Evolutionary conservation across 1,284 basidiomycete genomes (phyloP), one percentile per base, ranked within the genome.

Genomic region (Trichosporon asahii): DNA sequence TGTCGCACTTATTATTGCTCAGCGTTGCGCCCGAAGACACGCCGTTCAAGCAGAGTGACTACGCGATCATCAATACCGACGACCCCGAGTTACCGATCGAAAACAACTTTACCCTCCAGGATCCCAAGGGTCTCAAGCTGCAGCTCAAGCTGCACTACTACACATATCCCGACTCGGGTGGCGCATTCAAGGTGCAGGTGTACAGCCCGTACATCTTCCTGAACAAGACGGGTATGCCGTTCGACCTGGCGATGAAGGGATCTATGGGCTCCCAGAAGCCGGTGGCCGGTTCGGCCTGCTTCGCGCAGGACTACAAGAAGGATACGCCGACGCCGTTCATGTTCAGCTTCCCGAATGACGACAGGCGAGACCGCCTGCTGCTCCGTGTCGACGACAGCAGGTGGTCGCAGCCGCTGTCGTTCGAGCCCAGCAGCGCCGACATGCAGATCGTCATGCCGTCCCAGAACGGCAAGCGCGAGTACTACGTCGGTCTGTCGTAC

Each of bases 161-260:
- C 65, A 90, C 90, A 55, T 94, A 93, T 82, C 90, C 93, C 2
- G 89, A 98, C 71, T 93, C 95, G 12, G 97, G 96, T 2, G 95
- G 97, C n/a, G 95, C 96, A 1, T 97, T 98, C 88, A 96, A 94
- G 83, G 93, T 98, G 0, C 96, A 99, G 82, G 90, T 99, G 67
- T 99, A 95, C 80, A 90, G 90, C 75, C 95, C 97, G 2, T 99
- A 92, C 81, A 86, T 99, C 66, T 85, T 99, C 65, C 85, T 98
- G 81, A 99, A 99, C 85, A 98, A 98, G 86, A 94, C 94, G 0
- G 91, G 91, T 1, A 83, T 96, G 64, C 91, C 94, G 0, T 97
- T 98, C 77, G 86, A 86, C 44, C 86, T 97, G 40, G 90, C 88
- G 74, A 89, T 93, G 35, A 87, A 93, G 67, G 88, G 88, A 68